phyloP scores from a whole-genome alignment of 2,329 filamentous ascomycete species.

The Sclerotinia spermophila region DNA sequence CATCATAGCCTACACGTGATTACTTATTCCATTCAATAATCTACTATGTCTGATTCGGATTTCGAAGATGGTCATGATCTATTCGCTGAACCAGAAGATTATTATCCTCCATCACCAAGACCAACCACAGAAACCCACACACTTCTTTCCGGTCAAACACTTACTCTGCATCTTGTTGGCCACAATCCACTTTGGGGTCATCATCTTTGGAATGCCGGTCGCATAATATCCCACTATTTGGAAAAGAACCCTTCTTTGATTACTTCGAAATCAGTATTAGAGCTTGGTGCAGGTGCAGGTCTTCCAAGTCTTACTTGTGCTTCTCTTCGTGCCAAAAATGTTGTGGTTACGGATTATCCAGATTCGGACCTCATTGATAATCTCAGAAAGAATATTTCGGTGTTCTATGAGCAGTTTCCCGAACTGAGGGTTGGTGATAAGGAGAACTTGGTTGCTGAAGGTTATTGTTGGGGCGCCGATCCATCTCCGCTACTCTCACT shows the following conservation, averaged over 20 bases:
- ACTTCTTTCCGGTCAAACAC: constrained; percentile 55
- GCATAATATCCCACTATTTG: constrained; percentile 73
- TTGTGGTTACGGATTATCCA: constrained; percentile 85
- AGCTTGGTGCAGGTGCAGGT: constrained; percentile 85
- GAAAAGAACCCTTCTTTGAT: constrained; percentile 66
- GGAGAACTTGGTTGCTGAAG: constrained; percentile 53
- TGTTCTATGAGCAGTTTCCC: constrained; percentile 16
- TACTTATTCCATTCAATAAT: constrained; percentile 3
- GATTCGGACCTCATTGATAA: constrained; percentile 80
- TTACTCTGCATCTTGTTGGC: constrained; percentile 73
- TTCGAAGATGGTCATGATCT: constrained; percentile 43
- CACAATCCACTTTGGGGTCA: constrained; percentile 88
- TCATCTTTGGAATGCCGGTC: constrained; percentile 85
- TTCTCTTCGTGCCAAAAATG: constrained; percentile 63
- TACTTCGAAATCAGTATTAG: constrained; percentile 68
- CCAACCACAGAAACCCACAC: constrained; percentile 71
- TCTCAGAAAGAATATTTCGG: constrained; percentile 69
- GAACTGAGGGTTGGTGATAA: constrained; percentile 15
- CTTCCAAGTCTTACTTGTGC: constrained; percentile 77
- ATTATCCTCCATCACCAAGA: constrained; percentile 71
- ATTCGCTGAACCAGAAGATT: constrained; percentile 79
- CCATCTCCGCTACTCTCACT: constrained; percentile 54
- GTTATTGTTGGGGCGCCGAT: constrained; percentile 80
- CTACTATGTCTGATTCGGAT: constrained; percentile 21
- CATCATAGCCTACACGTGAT: constrained; percentile 23